A percentile compares a stretch with the other conserved stretches of the same genome.
phyloP scores from a whole-genome alignment of 1,139 yeast genomes.

The Saccharomycopsis hybrid region DNA sequence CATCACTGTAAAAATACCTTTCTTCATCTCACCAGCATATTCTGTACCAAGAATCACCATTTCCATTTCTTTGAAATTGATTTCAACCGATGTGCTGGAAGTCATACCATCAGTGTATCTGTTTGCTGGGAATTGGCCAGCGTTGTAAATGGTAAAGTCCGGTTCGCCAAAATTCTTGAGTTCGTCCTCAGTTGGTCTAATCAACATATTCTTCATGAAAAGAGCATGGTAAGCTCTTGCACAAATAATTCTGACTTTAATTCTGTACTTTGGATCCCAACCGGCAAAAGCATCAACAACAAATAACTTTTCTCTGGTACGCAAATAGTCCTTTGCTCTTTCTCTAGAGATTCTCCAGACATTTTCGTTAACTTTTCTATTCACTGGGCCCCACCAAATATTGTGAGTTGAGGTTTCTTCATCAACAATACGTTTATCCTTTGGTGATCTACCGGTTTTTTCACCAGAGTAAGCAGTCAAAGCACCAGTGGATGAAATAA shows the following conservation, averaged over 20 bases:
- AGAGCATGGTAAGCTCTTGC: constrained; percentile 98
- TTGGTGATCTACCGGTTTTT: constrained; percentile 98
- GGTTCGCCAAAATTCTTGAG: constrained; percentile 90
- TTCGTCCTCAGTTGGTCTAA: constrained; percentile 90
- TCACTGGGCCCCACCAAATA: constrained; percentile 99
- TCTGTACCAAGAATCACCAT: constrained; percentile 98
- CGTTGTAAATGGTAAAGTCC: constrained; percentile 96
- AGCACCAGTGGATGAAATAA: constrained; percentile 91
- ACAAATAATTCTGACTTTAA: constrained; percentile 93
- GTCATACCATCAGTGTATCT: constrained; percentile 97
- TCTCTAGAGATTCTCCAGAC: constrained; percentile 96
- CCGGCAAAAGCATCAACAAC: constrained; percentile 98
- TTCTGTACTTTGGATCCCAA: constrained; percentile 98
- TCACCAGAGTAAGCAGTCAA: constrained; percentile 92
- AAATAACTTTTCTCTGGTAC: constrained; percentile 91
- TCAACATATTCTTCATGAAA: constrained; percentile 97
- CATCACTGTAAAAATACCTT: constrained; percentile 98
- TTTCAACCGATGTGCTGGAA: constrained; percentile 90
- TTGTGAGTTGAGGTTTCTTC: constrained; percentile 78
- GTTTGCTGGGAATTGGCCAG: constrained; percentile 98
- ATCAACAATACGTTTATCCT: constrained; percentile 96
- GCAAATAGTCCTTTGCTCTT: constrained; percentile 93
- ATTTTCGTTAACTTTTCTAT: constrained; percentile 87
- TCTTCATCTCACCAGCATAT: constrained; percentile 99
- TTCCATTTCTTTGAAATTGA: constrained; percentile 96